Evolutionary conservation across 2,329 filamentous ascomycete species (phyloP), one percentile per base, ranked within the genome.

Genomic region (Cadophora gregata): DNA sequence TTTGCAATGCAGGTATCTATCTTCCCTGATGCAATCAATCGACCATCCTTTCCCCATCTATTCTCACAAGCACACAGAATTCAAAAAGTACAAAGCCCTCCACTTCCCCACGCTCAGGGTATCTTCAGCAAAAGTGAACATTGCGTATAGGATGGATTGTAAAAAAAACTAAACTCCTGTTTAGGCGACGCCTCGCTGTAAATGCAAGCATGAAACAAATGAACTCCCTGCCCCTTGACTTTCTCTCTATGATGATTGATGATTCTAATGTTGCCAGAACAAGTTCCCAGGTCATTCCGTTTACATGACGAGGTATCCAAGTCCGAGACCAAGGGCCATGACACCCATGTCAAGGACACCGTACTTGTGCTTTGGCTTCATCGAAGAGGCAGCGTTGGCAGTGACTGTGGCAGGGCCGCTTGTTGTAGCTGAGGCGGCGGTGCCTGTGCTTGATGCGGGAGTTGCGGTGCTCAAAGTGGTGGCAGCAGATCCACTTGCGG

Each of bases 231-330:
- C 21, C 33, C n/a, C 53, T 56, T n/a, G 25, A 7, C 25, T 53
- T 53, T 31, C 10, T 31, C 21, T 24, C 14, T 53, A 33, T 31
- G 27, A 36, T 56, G 53, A 29, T 4, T 53, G 24, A 48, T 56
- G 31, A 56, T 48, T 21, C 4, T 42, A 2, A 14, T 6, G 27
- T 38, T 48, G 58, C 25, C 58, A 47, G 38, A 60, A 60, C 21
- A 45, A 59, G 33, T 27, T 27, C n/a, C 42, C 38, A 45, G 31
- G 16, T 21, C 24, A 21, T 62, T 36, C 19, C 12, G 14, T 29
- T 75, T 74, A 77, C 75, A 77, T 76, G 65, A 76, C 71, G n/a
- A 76, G 65, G 67, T 75, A 76, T 33, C 75, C 75, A 19, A 77
- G 67, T 25, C 72, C 75, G 16, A 77, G 72, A 60, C 76, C 76